Percentiles rank a stretch among this genome's conserved stretches.
These are phyloP conservation scores for Pleurotus platypus DNA, from an alignment of 768 basidiomycete genomes.

Conservation along the genomic window DNA sequence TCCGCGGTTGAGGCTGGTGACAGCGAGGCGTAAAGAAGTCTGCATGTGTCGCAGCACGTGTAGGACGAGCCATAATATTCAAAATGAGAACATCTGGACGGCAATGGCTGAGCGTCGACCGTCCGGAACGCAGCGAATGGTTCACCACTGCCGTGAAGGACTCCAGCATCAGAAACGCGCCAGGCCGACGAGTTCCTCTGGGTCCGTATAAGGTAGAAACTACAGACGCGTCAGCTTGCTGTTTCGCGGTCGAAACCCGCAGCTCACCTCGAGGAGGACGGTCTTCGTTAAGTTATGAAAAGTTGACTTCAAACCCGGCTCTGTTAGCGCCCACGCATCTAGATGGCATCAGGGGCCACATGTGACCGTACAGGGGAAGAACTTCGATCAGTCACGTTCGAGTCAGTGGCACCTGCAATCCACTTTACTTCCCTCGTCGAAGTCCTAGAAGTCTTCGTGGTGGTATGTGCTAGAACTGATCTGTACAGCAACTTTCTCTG, in stretches of 20 bases:
- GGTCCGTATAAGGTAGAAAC: background rate
- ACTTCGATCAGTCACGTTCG: too few relatives aligned
- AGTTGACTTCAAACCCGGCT: too few relatives aligned
- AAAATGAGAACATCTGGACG: conserved; percentile 15
- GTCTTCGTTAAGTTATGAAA: too few relatives aligned
- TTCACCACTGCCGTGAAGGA: conserved; percentile 53
- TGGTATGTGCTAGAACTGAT: too few relatives aligned
- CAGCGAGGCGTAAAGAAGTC: conserved; percentile 56
- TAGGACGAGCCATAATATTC: conserved; percentile 23
- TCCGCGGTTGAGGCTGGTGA: conserved; percentile 55
- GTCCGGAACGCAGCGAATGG: conserved; percentile 40
- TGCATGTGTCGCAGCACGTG: conserved; percentile 28
- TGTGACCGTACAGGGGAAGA: too few relatives aligned
- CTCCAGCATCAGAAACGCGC: conserved; percentile 55
- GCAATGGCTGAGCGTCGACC: conserved; percentile 18
- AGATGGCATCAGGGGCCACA: too few relatives aligned
- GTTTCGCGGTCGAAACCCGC: background rate
- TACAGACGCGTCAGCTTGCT: background rate
- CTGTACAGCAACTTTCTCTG: too few relatives aligned
- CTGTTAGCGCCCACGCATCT: too few relatives aligned
- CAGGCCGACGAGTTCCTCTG: conserved; percentile 11
- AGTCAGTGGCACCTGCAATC: too few relatives aligned
- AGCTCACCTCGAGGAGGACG: too few relatives aligned
- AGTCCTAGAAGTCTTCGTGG: too few relatives aligned
- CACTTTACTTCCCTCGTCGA: too few relatives aligned